Evolutionary conservation across 2,329 filamentous ascomycete genomes (phyloP), one percentile per base, ranked within the genome.

Genomic region (Pestalotiopsis sp.): DNA sequence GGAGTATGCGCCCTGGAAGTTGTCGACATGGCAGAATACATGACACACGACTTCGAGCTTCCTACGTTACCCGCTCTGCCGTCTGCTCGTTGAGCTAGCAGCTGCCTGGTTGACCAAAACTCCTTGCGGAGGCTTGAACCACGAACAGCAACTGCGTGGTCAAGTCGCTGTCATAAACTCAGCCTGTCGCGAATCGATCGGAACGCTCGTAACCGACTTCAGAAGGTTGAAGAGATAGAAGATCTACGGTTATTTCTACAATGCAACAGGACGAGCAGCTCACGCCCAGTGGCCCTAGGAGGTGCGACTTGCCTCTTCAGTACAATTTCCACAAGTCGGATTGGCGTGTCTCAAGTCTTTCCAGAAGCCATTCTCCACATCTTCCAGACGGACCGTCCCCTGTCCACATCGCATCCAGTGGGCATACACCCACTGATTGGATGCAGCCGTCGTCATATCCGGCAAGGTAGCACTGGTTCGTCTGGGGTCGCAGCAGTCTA

Each of bases 241-340:
- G 27, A 65, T 66, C 68, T 63, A 65, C 68, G 38, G 58, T 56
- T 58, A n/a, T 65, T 60, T 58, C 56, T 36, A 52, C 57, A 52
- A 71, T 71, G 69, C 71, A 67, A 71, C 68, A 45, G 27, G 62
- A 60, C 27, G 56, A 59, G 56, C 36, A 72, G 27, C 65, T 23
- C 20, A 58, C 13, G 27, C 23, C 65, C 41, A 36, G 31, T n/a
- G 41, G 23, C 36, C 17, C 56, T 68, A 69, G 61, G 61, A 66
- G 67, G 38, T 72, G 68, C 68, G 71, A 74, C 72, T 74, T 74
- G 70, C 73, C 73, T 73, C 70, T 70, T 73, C 68, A 69, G 69
- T 72, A 31, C 69, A 68, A 68, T 71, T 72, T 70, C 66, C 67
- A 72, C 69, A 68, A 70, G 68, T 65, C 70, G 68, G 72, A 64